Evolutionary conservation across 139 green algal genomes (phyloP).

Genomic region (Gonium pectorale): DNA sequence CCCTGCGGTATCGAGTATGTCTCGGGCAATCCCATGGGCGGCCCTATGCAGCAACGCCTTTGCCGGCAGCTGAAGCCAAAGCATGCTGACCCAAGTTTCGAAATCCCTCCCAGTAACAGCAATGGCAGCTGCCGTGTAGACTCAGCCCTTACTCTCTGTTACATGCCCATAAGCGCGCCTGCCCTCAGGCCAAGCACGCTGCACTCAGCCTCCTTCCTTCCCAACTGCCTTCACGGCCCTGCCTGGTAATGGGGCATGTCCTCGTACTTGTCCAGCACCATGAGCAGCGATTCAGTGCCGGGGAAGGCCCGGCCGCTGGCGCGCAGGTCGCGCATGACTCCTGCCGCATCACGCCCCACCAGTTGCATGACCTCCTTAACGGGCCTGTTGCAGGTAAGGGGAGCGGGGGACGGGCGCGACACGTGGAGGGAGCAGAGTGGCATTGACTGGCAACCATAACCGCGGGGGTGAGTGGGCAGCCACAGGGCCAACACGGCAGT

Average conservation of each 20-base stretch:
- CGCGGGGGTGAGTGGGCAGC: not conserved
- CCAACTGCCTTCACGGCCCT: not conserved
- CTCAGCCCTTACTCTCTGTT: not conserved
- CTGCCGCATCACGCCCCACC: not conserved
- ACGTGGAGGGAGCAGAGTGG: not conserved
- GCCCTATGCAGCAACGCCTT: no score
- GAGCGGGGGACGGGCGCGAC: not conserved
- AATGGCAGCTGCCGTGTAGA: not conserved
- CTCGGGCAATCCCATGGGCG: no score
- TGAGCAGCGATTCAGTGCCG: not conserved
- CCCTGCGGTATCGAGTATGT: no score
- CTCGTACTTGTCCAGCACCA: conserved; percentile 4
- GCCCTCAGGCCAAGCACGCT: not conserved
- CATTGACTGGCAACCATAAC: not conserved
- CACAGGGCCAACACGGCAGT: not conserved
- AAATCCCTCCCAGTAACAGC: not conserved
- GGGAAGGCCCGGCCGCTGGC: not conserved
- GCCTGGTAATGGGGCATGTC: not conserved
- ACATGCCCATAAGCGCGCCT: not conserved
- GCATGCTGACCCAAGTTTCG: not conserved
- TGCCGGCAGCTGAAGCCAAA: no score
- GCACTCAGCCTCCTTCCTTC: no score
- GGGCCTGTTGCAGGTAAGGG: not conserved
- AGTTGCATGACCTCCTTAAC: conserved; percentile 15
- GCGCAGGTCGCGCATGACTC: not conserved